phyloP scores from a whole-genome alignment of 192 early-diverging fungal species.

The Rhizoclosmatium globosum region DNA sequence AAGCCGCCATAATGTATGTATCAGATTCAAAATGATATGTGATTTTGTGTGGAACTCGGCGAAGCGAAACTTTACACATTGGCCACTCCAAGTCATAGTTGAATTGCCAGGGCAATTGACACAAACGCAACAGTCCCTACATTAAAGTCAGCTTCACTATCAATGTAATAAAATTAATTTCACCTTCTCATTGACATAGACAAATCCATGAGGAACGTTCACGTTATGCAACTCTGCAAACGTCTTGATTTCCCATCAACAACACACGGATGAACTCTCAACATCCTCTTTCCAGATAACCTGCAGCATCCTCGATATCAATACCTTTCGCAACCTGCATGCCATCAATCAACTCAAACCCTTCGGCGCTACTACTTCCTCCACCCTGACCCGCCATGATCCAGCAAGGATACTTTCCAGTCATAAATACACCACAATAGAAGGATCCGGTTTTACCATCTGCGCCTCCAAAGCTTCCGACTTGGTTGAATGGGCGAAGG shows the following conservation, averaged over 20 bases:
- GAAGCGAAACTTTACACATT: conserved; percentile 72
- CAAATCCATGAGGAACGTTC: conserved; percentile 80
- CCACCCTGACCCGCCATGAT: conserved; percentile 61
- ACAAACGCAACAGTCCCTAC: conserved; percentile 71
- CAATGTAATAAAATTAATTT: background rate
- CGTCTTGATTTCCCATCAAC: conserved; percentile 70
- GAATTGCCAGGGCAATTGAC: conserved; percentile 72
- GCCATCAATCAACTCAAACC: conserved; percentile 45
- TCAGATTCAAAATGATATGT: conserved; percentile 84
- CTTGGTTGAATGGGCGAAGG: conserved; percentile 47
- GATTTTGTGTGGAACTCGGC: conserved; percentile 76
- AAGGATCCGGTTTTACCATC: background rate
- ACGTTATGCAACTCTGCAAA: conserved; percentile 83
- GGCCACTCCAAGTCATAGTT: conserved; percentile 80
- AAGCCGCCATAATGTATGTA: conserved; percentile 82
- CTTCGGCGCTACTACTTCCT: conserved; percentile 4
- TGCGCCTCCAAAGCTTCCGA: conserved; percentile 35
- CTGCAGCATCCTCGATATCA: conserved; percentile 39
- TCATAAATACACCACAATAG: conserved; percentile 79
- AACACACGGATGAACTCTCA: conserved; percentile 78
- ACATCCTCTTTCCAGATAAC: conserved; percentile 59
- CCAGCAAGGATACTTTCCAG: conserved; percentile 77
- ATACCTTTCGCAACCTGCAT: conserved; percentile 14
- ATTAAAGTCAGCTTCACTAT: background rate
- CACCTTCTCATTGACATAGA: conserved; percentile 76